Evolutionary conservation across 2,329 filamentous ascomycete genomes (phyloP).

Genomic region (Penicillium sp.): DNA sequence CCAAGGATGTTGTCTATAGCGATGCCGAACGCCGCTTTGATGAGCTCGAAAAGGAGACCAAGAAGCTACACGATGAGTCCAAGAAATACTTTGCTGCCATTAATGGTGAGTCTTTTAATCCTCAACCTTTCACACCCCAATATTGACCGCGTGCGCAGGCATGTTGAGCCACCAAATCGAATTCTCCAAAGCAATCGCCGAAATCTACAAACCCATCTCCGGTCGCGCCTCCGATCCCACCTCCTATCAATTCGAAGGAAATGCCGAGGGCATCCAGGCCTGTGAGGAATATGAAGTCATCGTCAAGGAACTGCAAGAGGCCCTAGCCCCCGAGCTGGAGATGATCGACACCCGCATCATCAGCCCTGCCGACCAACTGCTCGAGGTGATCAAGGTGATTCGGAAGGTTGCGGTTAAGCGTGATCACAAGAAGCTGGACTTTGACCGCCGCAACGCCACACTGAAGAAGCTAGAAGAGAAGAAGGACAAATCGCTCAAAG

Average conservation of each 20-base stretch:
- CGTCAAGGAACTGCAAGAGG: constrained; percentile 85
- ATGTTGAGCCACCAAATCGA: constrained; percentile 98
- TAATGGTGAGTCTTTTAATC: constrained; percentile 60
- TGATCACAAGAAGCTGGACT: constrained; percentile 96
- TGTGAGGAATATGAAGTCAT: constrained; percentile 96
- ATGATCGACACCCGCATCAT: constrained; percentile 95
- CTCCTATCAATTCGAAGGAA: constrained; percentile 76
- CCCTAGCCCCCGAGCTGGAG: constrained; percentile 85
- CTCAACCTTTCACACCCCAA: not conserved
- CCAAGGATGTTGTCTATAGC: constrained; percentile 90
- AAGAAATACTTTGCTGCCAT: constrained; percentile 98
- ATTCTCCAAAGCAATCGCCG: constrained; percentile 92
- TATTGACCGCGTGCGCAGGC: constrained; percentile 46
- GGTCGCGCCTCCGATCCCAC: constrained; percentile 92
- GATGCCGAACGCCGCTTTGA: constrained; percentile 92
- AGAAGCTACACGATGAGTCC: constrained; percentile 94
- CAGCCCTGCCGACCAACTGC: constrained; percentile 85
- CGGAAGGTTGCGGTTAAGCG: constrained; percentile 85
- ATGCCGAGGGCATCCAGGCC: constrained; percentile 86
- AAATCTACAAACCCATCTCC: constrained; percentile 98
- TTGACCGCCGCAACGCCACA: constrained; percentile 77
- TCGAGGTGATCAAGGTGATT: constrained; percentile 93
- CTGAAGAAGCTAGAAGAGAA: constrained; percentile 97
- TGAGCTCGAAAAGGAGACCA: constrained; percentile 92
- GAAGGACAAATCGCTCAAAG: constrained; percentile 93